Evolutionary conservation across 768 basidiomycete species (phyloP), one percentile per base, ranked within the genome.

Genomic region (Mycena filopes): DNA sequence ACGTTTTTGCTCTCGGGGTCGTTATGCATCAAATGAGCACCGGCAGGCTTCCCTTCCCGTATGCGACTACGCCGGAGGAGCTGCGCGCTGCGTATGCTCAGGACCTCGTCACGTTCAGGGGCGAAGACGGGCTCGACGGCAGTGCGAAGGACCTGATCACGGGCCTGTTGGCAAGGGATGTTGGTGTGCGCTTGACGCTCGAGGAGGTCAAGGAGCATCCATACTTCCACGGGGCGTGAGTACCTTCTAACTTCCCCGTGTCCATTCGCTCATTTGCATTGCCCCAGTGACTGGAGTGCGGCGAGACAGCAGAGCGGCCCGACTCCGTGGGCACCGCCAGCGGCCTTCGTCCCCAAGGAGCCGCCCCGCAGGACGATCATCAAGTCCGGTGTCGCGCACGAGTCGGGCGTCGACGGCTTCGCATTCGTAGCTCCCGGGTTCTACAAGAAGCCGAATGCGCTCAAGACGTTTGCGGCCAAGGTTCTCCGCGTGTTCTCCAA

Each of bases 1-100:
- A 94, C 66, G 81, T 93, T 45, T 94, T 92, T 92, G 89, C 90
- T 0, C 69, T 92, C 15, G 92, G 92, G 0, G 84, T 91, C 51
- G 82, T 91, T 42, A 82, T 94, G 7, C 88, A 90, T 71, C 84
- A 86, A 23, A 80, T 94, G 26, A 78, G 93, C 21, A 86, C 86
- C 0, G 90, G 90, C 3, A 76, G 82, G 48, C 50, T 29, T 28
- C 50, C 61, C 0, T 63, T 41, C n/a, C n/a, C n/a, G 2, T 47
- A 31, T 2, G 29, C 45, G 9, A n/a, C 29, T 3, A 45, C 50
- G 2, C 15, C 36, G 36, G 31, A 26, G 7, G 38, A 42, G n/a
- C n/a, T 31, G 6, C 40, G 23, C 28, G 66, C 33, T 15, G n/a
- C 48, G 55, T 43, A 41, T 26, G 25, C 16, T 31, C 6, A 49